Evolutionary conservation across 306 rosid genomes (phyloP).

Genomic region (Carpinus viminea): DNA sequence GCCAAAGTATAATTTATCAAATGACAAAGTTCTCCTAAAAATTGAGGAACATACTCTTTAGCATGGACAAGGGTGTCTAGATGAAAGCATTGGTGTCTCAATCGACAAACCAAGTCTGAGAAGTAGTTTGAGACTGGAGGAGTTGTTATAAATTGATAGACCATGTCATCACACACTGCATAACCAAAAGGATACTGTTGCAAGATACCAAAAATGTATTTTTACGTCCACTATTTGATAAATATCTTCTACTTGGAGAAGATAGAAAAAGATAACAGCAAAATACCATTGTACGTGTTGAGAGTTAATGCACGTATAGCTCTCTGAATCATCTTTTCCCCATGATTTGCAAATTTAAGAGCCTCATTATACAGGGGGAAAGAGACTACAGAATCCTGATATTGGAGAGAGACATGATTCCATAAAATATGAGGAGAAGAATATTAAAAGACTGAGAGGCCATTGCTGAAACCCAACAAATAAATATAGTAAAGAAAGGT

Average conservation of each 20-base stretch:
- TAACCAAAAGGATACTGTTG: conserved; percentile 40
- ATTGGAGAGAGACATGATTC: conserved; percentile 21
- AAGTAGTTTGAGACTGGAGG: too few species aligned
- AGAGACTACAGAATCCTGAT: conserved; percentile 71
- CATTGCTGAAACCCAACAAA: background rate
- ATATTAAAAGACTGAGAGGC: background rate
- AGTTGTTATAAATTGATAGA: too few species aligned
- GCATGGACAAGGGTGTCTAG: too few species aligned
- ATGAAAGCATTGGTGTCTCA: too few species aligned
- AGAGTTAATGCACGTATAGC: conserved; percentile 73
- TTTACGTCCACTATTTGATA: conserved; percentile 7
- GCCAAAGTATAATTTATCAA: conserved; percentile 10
- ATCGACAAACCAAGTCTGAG: too few species aligned
- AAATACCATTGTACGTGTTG: conserved; percentile 63
- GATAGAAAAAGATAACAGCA: conserved; percentile 13
- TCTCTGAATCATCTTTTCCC: conserved; percentile 78
- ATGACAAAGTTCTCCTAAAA: background rate
- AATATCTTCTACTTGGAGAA: conserved; percentile 19
- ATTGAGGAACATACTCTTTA: conserved; percentile 46
- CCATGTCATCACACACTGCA: conserved; percentile 90
- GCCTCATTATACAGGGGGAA: conserved; percentile 83
- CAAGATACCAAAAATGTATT: conserved; percentile 33
- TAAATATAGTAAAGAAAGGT: background rate
- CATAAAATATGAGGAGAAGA: conserved; percentile 14
- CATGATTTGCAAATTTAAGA: conserved; percentile 69